These are phyloP conservation scores for Prunus mira DNA, from an alignment of 306 rosid species.

Conservation along the genomic window DNA sequence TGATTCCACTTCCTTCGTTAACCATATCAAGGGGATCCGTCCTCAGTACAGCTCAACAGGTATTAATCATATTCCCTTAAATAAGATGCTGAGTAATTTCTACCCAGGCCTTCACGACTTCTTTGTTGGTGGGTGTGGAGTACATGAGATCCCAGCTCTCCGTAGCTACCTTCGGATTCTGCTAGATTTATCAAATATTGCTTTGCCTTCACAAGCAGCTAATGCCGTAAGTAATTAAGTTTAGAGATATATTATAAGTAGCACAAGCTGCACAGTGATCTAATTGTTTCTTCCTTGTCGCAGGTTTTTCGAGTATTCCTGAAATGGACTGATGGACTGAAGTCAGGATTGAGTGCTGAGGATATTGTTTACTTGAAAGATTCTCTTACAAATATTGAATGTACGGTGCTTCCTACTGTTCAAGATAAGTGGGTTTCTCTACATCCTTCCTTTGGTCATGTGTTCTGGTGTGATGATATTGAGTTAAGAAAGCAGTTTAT, in stretches of 20 bases:
- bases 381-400: constrained; percentile 54
- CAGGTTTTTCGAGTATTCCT: constrained; percentile 76
- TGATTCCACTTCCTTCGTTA: constrained; percentile 64
- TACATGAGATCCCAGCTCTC: constrained; percentile 68
- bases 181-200: constrained; percentile 61
- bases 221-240: constrained; percentile 55
- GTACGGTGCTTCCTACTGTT: constrained; percentile 74
- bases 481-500: constrained; percentile 62
- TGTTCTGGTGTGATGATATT: constrained; percentile 85
- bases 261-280: constrained; percentile 14
- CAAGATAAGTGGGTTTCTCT: constrained; percentile 93
- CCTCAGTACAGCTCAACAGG: constrained; percentile 31
- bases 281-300: constrained; percentile 23
- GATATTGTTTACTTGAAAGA: constrained; percentile 59
- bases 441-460: constrained; percentile 75
- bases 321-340: constrained; percentile 77
- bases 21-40: constrained; percentile 38
- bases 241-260: constrained; percentile 11
- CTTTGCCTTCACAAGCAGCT: constrained; percentile 72
- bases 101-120: constrained; percentile 80
- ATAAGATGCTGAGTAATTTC: constrained; percentile 55
- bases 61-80: constrained; percentile 30
- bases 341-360: constrained; percentile 55
- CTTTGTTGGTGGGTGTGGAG: constrained; percentile 67
- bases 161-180: constrained; percentile 70